Percentiles rank a stretch among this genome's conserved stretches.
phyloP scores from a whole-genome alignment of 179 eudicot species.

The Gypsophila paniculata region DNA sequence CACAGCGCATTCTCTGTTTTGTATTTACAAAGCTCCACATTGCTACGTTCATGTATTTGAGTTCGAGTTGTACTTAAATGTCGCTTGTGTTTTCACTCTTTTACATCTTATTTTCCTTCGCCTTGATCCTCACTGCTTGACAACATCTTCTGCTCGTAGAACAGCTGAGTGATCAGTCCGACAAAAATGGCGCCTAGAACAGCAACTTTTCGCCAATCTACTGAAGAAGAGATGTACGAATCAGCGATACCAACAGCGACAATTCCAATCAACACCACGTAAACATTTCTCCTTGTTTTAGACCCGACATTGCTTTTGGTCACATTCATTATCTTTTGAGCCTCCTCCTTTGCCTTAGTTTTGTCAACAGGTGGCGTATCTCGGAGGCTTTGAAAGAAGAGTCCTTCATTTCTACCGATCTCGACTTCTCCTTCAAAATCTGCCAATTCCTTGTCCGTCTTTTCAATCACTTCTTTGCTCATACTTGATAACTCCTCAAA shows the following conservation, averaged over 20 bases:
- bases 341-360: conserved; percentile 57
- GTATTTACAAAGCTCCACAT: neutral
- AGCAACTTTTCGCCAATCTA: conserved; percentile 52
- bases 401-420: conserved; percentile 63
- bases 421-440: conserved; percentile 63
- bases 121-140: conserved; percentile 33
- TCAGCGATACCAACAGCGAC: conserved; percentile 52
- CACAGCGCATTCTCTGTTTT: conserved; percentile 38
- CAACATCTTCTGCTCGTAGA: conserved; percentile 57
- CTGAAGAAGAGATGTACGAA: conserved; percentile 46
- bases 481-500: conserved; percentile 69
- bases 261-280: conserved; percentile 57
- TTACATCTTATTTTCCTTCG: conserved; percentile 32
- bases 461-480: conserved; percentile 51
- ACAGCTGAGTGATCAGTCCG: conserved; percentile 58
- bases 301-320: conserved; percentile 49
- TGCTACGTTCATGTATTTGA: conserved; percentile 25
- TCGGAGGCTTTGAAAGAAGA: conserved; percentile 68
- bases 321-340: conserved; percentile 43
- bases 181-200: conserved; percentile 58
- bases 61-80: neutral
- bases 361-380: conserved; percentile 36
- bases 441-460: conserved; percentile 50
- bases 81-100: conserved; percentile 24
- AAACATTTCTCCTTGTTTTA: conserved; percentile 54